A percentile compares a stretch with the other conserved stretches of the same genome.
These are phyloP conservation scores for Boletus rufocinnamomeus DNA, from an alignment of 768 basidiomycete genomes.

Conservation along the genomic window DNA sequence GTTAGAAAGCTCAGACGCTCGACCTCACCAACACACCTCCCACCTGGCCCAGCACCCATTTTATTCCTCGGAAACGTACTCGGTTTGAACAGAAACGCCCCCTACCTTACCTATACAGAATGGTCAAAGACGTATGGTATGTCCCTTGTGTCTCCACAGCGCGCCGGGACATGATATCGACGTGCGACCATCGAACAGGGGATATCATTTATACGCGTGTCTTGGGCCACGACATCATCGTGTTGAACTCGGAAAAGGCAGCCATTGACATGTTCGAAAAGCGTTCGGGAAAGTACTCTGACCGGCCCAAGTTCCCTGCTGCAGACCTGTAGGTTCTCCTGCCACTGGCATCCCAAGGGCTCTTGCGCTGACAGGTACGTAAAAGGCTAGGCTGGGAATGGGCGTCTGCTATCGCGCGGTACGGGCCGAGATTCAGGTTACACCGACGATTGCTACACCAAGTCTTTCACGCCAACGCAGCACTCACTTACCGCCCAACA, in stretches of 20 bases:
- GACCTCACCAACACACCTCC: constrained; percentile 3
- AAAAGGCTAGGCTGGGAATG: constrained; percentile 26
- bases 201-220: constrained; percentile 22
- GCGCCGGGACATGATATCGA: background rate
- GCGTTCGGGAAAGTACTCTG: constrained; percentile 53
- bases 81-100: constrained; percentile 4
- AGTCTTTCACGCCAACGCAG: constrained; percentile 15
- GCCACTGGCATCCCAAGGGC: background rate
- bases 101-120: constrained; percentile 11
- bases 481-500: constrained; percentile 14
- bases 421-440: constrained; percentile 26
- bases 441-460: constrained; percentile 26
- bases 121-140: constrained; percentile 26
- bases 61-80: constrained; percentile 21
- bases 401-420: constrained; percentile 13
- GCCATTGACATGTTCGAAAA: constrained; percentile 53
- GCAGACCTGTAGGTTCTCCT: constrained; percentile 10
- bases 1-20: background rate
- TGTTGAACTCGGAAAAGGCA: constrained; percentile 50
- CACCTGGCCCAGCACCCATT: constrained; percentile 21
- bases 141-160: background rate
- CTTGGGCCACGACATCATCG: constrained; percentile 48
- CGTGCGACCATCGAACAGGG: background rate
- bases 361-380: background rate
- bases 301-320: constrained; percentile 6